phyloP scores from a whole-genome alignment of 169 alveolate species.

The Plasmodium yoelii region DNA sequence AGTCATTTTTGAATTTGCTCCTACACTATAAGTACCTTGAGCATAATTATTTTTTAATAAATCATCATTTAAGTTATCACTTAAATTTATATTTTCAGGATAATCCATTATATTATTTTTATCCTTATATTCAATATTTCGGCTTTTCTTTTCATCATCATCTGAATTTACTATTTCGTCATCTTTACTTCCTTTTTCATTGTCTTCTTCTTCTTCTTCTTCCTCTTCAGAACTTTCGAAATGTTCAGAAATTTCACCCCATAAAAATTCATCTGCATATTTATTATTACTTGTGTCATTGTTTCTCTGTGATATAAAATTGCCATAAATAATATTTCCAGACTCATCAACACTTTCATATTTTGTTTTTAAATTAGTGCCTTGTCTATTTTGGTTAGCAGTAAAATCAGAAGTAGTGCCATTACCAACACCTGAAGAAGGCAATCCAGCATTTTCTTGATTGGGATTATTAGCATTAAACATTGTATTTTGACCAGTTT shows the following conservation, averaged over 20 bases:
- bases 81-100: slow-evolving; percentile 23
- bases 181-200: slow-evolving; percentile 2
- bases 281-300: slow-evolving; percentile 34
- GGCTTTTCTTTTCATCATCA: slow-evolving; percentile 45
- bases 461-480: slow-evolving; percentile 13
- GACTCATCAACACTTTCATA: slow-evolving; percentile 88
- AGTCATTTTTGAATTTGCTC: slow-evolving; percentile 39
- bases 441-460: background rate
- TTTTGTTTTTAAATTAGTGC: background rate
- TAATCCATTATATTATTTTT: slow-evolving; percentile 18
- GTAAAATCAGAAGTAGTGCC: background rate
- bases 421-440: background rate
- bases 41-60: slow-evolving; percentile 31
- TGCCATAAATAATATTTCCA: slow-evolving; percentile 81
- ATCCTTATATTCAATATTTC: slow-evolving; percentile 6
- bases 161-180: slow-evolving; percentile 44
- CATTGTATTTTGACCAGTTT: slow-evolving; percentile 13
- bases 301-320: slow-evolving; percentile 77
- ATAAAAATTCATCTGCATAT: slow-evolving; percentile 81
- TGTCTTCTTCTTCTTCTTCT: slow-evolving; percentile 18
- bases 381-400: background rate
- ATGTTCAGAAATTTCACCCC: slow-evolving; percentile 75
- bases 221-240: slow-evolving; percentile 76
- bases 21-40: slow-evolving; percentile 66
- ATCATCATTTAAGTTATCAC: slow-evolving; percentile 27